These are phyloP conservation scores for Hordeum vulgare DNA, from an alignment of 176 grass and related monocot genomes.

Conservation along the genomic window MorexV3_pseudomolecules_assembly NC_058518.1:489025073-489025572, in stretches of 20 bases:
- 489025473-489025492: no score
- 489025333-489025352: constrained; percentile 56
- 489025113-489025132: no score
- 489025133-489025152: no score
- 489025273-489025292: background rate
- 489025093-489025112: no score
- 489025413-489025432: constrained; percentile 53
- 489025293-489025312: background rate
- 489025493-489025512: no score
- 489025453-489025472: constrained; percentile 14
- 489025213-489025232: background rate
- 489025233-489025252: background rate
- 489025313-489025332: background rate
- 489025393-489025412: constrained; percentile 26
- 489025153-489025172: background rate
- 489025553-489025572: no score
- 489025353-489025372: constrained; percentile 39
- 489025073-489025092: no score
- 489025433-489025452: constrained; percentile 74
- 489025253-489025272: background rate
- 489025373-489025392: constrained; percentile 68
- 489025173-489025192: background rate
- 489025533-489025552: no score
- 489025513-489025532: no score
- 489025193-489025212: constrained; percentile 21